Evolutionary conservation across 2,329 filamentous ascomycete genomes (phyloP), one percentile per base, ranked within the genome.

Genomic region (Nemania abortiva): DNA sequence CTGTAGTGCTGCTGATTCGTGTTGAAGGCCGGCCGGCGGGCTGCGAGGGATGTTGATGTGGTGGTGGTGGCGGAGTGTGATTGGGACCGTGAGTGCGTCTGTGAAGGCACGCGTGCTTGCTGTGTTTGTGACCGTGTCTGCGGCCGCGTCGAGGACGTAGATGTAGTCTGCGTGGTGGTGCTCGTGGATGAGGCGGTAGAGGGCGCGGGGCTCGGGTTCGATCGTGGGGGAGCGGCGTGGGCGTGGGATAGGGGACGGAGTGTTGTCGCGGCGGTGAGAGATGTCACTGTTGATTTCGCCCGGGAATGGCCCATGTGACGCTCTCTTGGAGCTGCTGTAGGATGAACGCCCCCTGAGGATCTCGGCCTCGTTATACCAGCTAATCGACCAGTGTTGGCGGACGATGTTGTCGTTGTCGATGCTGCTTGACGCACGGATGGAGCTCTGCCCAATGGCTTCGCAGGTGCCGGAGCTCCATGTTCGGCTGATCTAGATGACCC

Each of bases 1-100:
- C 88, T 90, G 80, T 88, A 91, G 79, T 91, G 89, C 73, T 92
- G 89, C 73, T 92, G 89, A 47, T 88, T 84, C 0, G 87, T 90
- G 56, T 84, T 87, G 79, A 91, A 91, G 55, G 85, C 81, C 0
- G 89, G 88, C 9, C 85, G 85, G 29, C 81, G 79, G 77, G 77
- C 20, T 74, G 70, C 63, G 70, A 75, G 56, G 70, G 63, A 55
- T 45, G 73, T 27, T 42, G 70, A 39, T 47, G 63, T 13, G 47
- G 47, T 6, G 29, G 15, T 18, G 3, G 53, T 11, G 18, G 53
- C n/a, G 29, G 53, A 39, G 18, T 22, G 42, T 47, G 58, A 55
- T 24, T 49, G 63, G 22, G 34, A 9, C 15, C 20, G 45, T 15
- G 29, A 13, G 22, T 66, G 65, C 3, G 66, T 64, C 62, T 72